phyloP scores from a whole-genome alignment of 257 asterid genomes.

The Ligustrum vulgare region DNA sequence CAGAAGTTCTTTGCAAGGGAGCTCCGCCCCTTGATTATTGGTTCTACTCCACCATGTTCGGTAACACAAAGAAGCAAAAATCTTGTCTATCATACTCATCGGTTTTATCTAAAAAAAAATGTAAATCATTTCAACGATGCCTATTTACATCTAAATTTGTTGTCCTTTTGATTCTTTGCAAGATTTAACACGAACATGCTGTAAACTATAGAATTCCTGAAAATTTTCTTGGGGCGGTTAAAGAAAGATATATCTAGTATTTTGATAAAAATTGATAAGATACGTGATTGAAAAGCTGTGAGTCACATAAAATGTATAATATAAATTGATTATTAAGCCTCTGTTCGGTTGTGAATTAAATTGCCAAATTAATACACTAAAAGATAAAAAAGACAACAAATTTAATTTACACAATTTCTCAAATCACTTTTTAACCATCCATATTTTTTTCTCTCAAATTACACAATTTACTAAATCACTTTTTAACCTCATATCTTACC shows the following conservation, averaged over 20 bases:
- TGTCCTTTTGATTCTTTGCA: background rate
- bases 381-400: too few species aligned
- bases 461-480: too few species aligned
- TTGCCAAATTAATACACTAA: too few species aligned
- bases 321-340: too few species aligned
- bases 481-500: too few species aligned
- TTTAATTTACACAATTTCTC: too few species aligned
- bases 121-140: background rate
- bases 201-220: background rate
- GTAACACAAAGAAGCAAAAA: background rate
- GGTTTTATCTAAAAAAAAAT: background rate
- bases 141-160: background rate
- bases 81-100: background rate
- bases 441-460: too few species aligned
- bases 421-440: too few species aligned
- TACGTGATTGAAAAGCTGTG: too few species aligned
- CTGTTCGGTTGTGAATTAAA: too few species aligned
- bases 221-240: background rate
- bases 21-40: background rate
- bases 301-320: too few species aligned
- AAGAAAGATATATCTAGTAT: background rate
- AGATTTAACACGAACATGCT: background rate
- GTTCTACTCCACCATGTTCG: background rate
- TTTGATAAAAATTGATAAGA: too few species aligned
- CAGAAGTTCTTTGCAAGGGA: constrained; percentile 12